phyloP scores from a whole-genome alignment of 345 rosid species.

The Geranium rotundifolium region DNA sequence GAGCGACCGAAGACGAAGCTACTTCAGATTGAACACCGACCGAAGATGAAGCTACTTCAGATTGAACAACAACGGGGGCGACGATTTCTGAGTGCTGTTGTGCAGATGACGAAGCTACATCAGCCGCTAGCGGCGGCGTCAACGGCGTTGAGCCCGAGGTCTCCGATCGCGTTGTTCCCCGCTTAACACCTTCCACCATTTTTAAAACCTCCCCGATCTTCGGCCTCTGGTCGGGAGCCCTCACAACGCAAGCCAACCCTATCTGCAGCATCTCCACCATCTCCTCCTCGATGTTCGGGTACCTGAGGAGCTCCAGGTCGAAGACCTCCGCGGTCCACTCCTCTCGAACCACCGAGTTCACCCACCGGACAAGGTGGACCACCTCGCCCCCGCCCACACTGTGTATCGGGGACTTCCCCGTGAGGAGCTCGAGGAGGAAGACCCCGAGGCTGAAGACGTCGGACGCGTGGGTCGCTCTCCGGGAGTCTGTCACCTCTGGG shows the following conservation, averaged over 20 bases:
- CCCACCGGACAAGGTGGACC: constrained; percentile 85
- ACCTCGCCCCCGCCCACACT: constrained; percentile 48
- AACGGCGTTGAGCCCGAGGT: constrained; percentile 27
- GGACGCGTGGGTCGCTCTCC: constrained; percentile 60
- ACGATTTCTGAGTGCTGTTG: background rate
- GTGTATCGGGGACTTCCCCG: constrained; percentile 60
- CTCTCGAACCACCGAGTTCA: no score
- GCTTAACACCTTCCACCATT: constrained; percentile 58
- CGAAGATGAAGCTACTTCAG: background rate
- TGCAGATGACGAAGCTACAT: constrained; percentile 28
- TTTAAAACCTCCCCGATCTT: constrained; percentile 51
- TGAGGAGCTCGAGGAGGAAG: constrained; percentile 73
- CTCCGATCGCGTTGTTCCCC: constrained; percentile 18
- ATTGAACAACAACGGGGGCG: background rate
- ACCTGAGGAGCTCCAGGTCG: constrained; percentile 70
- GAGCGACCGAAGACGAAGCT: background rate
- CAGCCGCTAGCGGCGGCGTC: constrained; percentile 23
- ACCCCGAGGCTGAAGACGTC: constrained; percentile 88
- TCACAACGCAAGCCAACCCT: constrained; percentile 67
- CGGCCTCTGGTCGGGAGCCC: constrained; percentile 70
- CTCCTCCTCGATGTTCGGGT: constrained; percentile 89
- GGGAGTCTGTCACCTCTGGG: constrained; percentile 74
- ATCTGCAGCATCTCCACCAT: constrained; percentile 95
- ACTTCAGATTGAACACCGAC: background rate
- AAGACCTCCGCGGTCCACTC: constrained; percentile 98